Evolutionary conservation across 768 basidiomycete genomes (phyloP).

Genomic region (Rhodotorula graminis): DNA sequence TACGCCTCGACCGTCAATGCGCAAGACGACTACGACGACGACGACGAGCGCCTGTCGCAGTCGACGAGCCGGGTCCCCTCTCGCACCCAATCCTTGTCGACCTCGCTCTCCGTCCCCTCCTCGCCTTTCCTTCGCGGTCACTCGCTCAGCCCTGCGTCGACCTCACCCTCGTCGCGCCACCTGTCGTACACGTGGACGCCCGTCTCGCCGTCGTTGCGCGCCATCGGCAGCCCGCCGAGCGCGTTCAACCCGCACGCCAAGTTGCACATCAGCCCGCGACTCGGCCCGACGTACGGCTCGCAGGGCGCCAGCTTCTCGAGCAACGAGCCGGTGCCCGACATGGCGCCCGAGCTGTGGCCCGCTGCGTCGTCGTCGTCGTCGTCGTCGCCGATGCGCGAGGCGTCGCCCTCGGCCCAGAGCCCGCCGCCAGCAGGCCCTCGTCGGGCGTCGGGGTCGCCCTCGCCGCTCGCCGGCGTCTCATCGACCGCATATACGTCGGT

Average conservation of each 20-base stretch:
- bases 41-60: background rate
- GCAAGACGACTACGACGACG: background rate
- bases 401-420: no score
- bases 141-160: constrained; percentile 6
- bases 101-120: constrained; percentile 24
- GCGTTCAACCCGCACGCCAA: constrained; percentile 11
- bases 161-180: constrained; percentile 11
- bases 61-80: background rate
- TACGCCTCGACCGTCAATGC: background rate
- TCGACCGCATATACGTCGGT: no score
- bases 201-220: constrained; percentile 5
- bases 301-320: background rate
- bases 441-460: fast-evolving
- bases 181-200: constrained; percentile 15
- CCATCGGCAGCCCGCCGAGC: constrained; percentile 9
- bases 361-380: background rate
- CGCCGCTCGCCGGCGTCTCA: background rate
- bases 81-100: constrained; percentile 6
- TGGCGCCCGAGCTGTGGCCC: constrained; percentile 31
- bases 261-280: constrained; percentile 28
- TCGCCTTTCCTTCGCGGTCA: constrained; percentile 23
- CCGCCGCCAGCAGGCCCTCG: background rate
- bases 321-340: constrained; percentile 28
- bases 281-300: constrained; percentile 33
- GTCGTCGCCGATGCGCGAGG: background rate